Evolutionary conservation across 805 yeast genomes (phyloP).

Genomic region (Metschnikowia koreensis): DNA sequence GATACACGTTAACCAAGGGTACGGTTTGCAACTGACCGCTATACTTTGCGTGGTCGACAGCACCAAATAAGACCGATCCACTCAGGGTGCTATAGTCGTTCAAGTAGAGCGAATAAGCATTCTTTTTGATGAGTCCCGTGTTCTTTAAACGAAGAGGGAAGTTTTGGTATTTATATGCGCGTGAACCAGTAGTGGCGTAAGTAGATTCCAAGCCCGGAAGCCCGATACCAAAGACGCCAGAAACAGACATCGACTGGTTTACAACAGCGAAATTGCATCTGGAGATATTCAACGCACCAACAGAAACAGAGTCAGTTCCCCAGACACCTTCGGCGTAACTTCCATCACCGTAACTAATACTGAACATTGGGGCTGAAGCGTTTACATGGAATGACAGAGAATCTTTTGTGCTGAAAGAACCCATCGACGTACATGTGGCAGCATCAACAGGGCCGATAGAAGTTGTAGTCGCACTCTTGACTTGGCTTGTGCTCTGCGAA

Average conservation of each 20-base stretch:
- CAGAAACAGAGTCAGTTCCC: conserved; percentile 58
- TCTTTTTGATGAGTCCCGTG: conserved; percentile 54
- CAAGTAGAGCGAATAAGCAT: conserved; percentile 63
- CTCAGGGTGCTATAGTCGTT: conserved; percentile 32
- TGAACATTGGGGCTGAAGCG: conserved; percentile 38
- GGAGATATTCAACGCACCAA: conserved; percentile 49
- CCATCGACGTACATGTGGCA: conserved; percentile 43
- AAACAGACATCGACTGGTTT: conserved; percentile 55
- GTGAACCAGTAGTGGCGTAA: conserved; percentile 16
- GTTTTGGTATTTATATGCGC: conserved; percentile 51
- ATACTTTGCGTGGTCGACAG: conserved; percentile 43
- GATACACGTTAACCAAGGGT: conserved; percentile 39
- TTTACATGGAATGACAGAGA: conserved; percentile 43
- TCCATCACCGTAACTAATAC: conserved; percentile 48
- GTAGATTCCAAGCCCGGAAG: conserved; percentile 68
- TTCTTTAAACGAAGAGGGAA: conserved; percentile 60
- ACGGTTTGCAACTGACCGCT: conserved; percentile 32
- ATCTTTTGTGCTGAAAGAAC: conserved; percentile 45
- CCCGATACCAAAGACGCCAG: conserved; percentile 77
- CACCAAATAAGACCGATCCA: conserved; percentile 43
- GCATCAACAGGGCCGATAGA: no score
- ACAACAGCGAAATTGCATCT: conserved; percentile 74
- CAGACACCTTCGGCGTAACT: conserved; percentile 50
- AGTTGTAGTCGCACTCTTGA: no score
- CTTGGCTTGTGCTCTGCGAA: background rate